These are phyloP conservation scores for Trypanosoma boissoni DNA, from an alignment of 208 protist species.

Conservation along the genomic window DNA sequence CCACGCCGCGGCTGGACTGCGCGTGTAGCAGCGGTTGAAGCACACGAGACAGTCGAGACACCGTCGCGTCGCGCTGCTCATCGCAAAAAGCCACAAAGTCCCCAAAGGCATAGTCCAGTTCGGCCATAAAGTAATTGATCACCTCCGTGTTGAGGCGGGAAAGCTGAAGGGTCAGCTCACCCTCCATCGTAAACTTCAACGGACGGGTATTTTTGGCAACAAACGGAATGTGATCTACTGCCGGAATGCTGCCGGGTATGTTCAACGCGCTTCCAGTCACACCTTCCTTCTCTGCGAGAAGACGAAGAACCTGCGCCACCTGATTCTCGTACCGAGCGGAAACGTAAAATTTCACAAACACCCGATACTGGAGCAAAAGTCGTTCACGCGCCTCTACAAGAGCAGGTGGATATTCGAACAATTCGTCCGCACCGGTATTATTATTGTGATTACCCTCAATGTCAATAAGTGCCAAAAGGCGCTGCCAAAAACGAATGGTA, in stretches of 20 bases:
- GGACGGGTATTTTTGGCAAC: constrained; percentile 12
- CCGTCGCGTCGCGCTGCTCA: not conserved
- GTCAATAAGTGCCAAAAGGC: too few relatives aligned
- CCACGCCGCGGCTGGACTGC: not conserved
- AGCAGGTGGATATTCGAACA: too few relatives aligned
- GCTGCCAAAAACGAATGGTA: constrained; percentile 17
- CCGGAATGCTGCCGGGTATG: not conserved
- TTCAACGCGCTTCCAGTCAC: not conserved
- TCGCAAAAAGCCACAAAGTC: constrained; percentile 11
- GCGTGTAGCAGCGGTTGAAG: not conserved
- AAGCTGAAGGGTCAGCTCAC: constrained; percentile 47
- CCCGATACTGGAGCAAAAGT: constrained; percentile 8
- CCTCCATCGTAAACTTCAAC: constrained; percentile 34
- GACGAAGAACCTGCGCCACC: constrained; percentile 17
- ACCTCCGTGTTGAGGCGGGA: constrained; percentile 81
- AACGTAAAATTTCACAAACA: constrained; percentile 15
- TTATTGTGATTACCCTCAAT: constrained; percentile 13
- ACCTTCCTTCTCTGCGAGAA: constrained; percentile 14
- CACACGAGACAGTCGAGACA: not conserved
- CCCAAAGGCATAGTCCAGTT: constrained; percentile 6
- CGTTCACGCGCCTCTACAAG: not conserved
- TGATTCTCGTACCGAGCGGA: constrained; percentile 5
- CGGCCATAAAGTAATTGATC: constrained; percentile 74
- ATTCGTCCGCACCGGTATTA: not conserved
- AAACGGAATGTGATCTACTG: constrained; percentile 23